Evolutionary conservation across 768 basidiomycete species (phyloP).

Genomic region (Suillus plorans): DNA sequence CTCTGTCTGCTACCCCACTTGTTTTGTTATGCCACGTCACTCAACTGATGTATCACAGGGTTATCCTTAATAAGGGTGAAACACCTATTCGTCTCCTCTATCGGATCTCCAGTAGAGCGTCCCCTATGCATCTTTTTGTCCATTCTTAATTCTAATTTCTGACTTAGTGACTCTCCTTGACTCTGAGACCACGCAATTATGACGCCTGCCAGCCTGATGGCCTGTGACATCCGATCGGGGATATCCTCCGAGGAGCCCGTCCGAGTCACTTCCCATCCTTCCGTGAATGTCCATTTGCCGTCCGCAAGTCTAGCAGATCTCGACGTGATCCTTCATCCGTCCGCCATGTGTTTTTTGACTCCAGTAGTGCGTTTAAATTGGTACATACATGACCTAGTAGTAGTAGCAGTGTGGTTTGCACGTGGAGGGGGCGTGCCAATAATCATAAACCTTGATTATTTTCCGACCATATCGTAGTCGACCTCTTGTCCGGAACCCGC

Average conservation of each 20-base stretch:
- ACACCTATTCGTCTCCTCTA: neutral
- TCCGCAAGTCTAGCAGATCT: neutral
- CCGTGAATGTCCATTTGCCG: neutral
- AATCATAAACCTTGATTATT: neutral
- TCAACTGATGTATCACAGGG: slow-evolving; percentile 6
- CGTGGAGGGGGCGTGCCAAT: neutral
- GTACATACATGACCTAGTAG: neutral
- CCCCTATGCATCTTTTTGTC: neutral
- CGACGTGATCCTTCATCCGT: neutral
- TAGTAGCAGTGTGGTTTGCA: neutral
- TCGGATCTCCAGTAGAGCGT: neutral
- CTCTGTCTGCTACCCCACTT: slow-evolving; percentile 1
- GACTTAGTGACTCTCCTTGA: neutral
- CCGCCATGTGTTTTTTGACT: neutral
- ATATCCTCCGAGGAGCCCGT: neutral
- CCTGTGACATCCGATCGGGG: neutral
- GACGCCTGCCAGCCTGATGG: neutral
- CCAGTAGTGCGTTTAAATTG: neutral
- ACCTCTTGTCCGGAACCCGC: neutral
- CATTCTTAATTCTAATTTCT: neutral
- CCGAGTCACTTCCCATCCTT: neutral
- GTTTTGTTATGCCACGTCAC: slow-evolving; percentile 5
- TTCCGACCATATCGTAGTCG: slow-evolving; percentile 1
- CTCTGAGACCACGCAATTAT: neutral
- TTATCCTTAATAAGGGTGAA: slow-evolving; percentile 1